Evolutionary conservation across 2,329 filamentous ascomycete species (phyloP), one percentile per base, ranked within the genome.

Genomic region (Tolypocladium ovalisporum): DNA sequence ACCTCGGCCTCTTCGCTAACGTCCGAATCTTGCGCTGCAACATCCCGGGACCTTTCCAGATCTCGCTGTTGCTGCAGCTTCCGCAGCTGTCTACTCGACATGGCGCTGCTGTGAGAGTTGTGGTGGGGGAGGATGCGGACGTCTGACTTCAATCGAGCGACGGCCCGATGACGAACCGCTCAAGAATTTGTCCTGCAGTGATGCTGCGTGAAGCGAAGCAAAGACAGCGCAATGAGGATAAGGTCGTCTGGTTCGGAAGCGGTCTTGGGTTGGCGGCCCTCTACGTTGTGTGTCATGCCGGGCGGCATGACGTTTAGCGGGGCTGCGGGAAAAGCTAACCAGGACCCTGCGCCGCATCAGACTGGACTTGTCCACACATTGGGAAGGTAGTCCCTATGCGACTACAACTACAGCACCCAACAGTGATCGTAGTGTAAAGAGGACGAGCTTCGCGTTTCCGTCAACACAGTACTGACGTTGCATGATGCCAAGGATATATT

Each of bases 81-180:
- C 52, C 78, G 76, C 49, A 81, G 66, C 61, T 81, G 79, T 52
- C 79, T 70, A 57, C 71, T 79, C 24, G 79, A 80, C 79, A 81
- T 81, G 42, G 34, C 68, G 62, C 7, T n/a, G 44, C 29, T n/a
- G 34, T 49, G 44, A 19, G 27, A 13, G 15, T 19, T n/a, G n/a
- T 7, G 29, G 29, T 19, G 19, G 19, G 17, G 27, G 19, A 35
- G 6, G 34, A 4, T 35, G 29, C 29, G 29, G 15, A n/a, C 22
- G 29, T 35, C 29, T 15, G 47, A 15, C 6, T 49, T 22, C 19
- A 22, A 13, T 19, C 4, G 29, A 15, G 29, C 17, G 29, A 52
- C 29, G 9, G 44, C 44, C 12, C 44, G 4, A 19, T 17, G 17
- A 22, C 29, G n/a, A 12, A 13, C 9, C 17, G 7, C 13, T 29